These are phyloP conservation scores for Tolypocladium paradoxum DNA, from an alignment of 2,329 filamentous ascomycete genomes.

Conservation along the genomic window DNA sequence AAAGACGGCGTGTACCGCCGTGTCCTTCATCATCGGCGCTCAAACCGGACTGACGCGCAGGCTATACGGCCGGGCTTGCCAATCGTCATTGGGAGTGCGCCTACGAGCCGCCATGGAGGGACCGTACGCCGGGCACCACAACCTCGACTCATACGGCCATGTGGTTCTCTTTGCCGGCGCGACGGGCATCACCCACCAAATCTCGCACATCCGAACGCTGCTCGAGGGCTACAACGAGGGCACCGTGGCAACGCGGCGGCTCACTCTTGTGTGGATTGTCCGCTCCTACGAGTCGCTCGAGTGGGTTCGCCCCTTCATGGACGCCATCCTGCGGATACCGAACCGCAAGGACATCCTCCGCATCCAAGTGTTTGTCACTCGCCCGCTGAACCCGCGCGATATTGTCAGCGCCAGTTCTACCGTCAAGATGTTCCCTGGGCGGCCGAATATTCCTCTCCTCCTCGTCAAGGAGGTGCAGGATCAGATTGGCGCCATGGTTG, in stretches of 20 bases:
- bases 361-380: slow-evolving; percentile 83
- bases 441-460: slow-evolving; percentile 73
- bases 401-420: slow-evolving; percentile 66
- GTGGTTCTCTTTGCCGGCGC: slow-evolving; percentile 84
- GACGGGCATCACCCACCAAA: slow-evolving; percentile 90
- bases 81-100: slow-evolving; percentile 41
- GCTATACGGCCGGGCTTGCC: slow-evolving; percentile 60
- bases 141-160: slow-evolving; percentile 85
- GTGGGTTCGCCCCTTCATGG: slow-evolving; percentile 86
- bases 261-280: slow-evolving; percentile 87
- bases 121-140: slow-evolving; percentile 76
- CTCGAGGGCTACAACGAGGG: slow-evolving; percentile 57
- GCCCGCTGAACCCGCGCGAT: slow-evolving; percentile 73
- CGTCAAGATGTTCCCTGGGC: slow-evolving; percentile 85
- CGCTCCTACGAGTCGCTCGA: slow-evolving; percentile 81
- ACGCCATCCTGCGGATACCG: slow-evolving; percentile 64
- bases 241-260: slow-evolving; percentile 67
- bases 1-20: slow-evolving; percentile 36
- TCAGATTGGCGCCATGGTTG: slow-evolving; percentile 79
- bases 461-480: slow-evolving; percentile 71
- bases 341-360: slow-evolving; percentile 71
- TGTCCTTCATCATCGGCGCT: slow-evolving; percentile 79
- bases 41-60: slow-evolving; percentile 81
- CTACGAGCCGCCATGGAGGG: slow-evolving; percentile 75
- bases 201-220: slow-evolving; percentile 75